Evolutionary conservation across 805 yeast genomes (phyloP), one percentile per base, ranked within the genome.

Genomic region (Pichia nanzhaoensis): DNA sequence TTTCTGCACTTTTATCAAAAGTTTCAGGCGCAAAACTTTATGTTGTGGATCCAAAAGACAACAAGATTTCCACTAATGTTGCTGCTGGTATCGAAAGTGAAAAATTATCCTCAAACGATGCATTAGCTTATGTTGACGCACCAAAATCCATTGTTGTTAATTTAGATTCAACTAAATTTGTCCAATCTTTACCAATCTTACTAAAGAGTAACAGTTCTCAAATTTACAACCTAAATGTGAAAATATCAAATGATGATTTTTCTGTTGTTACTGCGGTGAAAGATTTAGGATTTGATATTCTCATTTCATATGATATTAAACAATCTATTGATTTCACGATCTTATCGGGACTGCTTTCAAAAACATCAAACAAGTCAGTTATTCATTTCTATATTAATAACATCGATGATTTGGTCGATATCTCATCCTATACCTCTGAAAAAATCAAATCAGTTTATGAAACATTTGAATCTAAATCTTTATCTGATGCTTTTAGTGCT

Each of bases 261-360:
- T 78, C 84, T 22, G 67, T 76, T 14, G 74, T 87, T 22, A 69
- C 91, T n/a, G 74, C 87, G 7, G 69, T 84, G 53, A 80, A 90
- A 58, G 91, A 86, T 60, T 68, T 83, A 34, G 78, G 79, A 14
- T 74, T 71, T 53, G 74, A 79, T 6, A 69, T 83, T 20, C 62
- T 90, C 51, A 74, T 89, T 45, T 85, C 96, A n/a, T 80, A 77
- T 55, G 65, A 70, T 33, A 34, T 37, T 8, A 59, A 67, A 28
- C 87, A 82, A 50, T 69, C 82, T 9, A 63, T 69, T 37, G 72
- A 72, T 42, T 70, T 76, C 50, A 70, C 85, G 5, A 63, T 76
- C 37, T 74, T 80, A 21, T 77, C 95, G 2, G 75, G 78, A 54
- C 65, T 77, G 37, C 61, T 81, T 34, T 75, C 90, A 7, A 61